Conservation (phyloP, 2,329 filamentous ascomycete species). For the Septoria petroselini region DNA sequence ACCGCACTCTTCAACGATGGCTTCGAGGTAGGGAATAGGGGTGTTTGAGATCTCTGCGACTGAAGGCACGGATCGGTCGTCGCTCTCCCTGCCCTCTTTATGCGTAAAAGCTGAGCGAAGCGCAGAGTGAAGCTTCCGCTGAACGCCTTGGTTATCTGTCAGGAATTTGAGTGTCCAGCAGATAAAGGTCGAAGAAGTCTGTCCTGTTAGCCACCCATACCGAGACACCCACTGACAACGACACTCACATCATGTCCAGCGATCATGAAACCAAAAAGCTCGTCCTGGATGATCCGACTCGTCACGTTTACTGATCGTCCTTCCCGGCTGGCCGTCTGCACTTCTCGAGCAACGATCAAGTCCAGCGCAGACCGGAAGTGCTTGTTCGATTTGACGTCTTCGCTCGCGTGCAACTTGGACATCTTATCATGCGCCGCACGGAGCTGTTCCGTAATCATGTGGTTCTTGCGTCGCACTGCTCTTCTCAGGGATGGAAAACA, state of each 20-base stretch:
- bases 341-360: conserved; percentile 38
- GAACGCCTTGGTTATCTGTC: conserved; percentile 36
- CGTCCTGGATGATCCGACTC: conserved; percentile 28
- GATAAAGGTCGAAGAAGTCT: conserved; percentile 46
- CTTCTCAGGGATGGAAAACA: conserved; percentile 12
- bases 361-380: conserved; percentile 34
- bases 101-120: conserved; percentile 34
- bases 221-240: too few species aligned
- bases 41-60: conserved; percentile 4
- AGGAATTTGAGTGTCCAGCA: conserved; percentile 45
- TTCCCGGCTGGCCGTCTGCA: conserved; percentile 38
- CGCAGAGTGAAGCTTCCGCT: conserved; percentile 38
- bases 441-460: conserved; percentile 38
- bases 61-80: conserved; percentile 1
- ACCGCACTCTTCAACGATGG: conserved; percentile 5
- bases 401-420: conserved; percentile 28
- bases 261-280: conserved; percentile 40
- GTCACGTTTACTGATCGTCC: conserved; percentile 29
- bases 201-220: conserved; percentile 17
- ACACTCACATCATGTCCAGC: conserved; percentile 39
- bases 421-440: conserved; percentile 33
- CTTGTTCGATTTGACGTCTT: conserved; percentile 31
- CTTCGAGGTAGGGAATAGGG: conserved; percentile 6
- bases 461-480: conserved; percentile 29
- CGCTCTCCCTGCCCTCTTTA: conserved; percentile 10